Base-by-base conservation (phyloP, 192 early-diverging fungal genomes). In the Backusella psychrophila region DNA sequence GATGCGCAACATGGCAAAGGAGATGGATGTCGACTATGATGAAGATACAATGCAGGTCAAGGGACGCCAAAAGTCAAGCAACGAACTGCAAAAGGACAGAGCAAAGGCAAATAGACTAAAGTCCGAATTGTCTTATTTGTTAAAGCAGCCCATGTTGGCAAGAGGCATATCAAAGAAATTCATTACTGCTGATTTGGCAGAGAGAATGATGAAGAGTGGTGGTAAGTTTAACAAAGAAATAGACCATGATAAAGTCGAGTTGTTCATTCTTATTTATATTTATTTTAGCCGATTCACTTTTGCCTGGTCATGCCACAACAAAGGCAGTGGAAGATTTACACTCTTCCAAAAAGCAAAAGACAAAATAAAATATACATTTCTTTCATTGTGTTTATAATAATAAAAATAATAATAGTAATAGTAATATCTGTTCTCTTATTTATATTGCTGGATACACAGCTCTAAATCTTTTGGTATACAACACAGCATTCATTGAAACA, bases 1-100 rank as follows among this genome's bases (percentile, higher is more conserved):
- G 95, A 87, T 93, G 80, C 83, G 88, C 69, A 93, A 93, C 70
- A 89, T 90, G 36, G 96, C 96, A 0, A 84, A 90, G 68, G 94
- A 94, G 69, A 80, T 94, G 76, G 96, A 93, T 59, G 88, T 97
- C 41, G 90, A 92, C 42, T 81, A 95, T 17, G 93, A 94, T 80
- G 93, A 91, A 65, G 92, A 94, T 19, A 21, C 66, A 34, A 80
- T 83, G 59, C 81, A 81, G 53, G 80, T 79, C 17, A 85, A 81
- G 19, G 75, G 85, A 26, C 78, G 82, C 35, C 72, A 86, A 8
- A 78, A 82, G 49, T 77, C 74, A 75, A 71, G n/a, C 56, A 78
- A 71, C 12, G 65, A 71, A 33, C 80, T 84, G 74, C 72, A 84
- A 31, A 85, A 84, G 66, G 84, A 84, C 35, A 82, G 80, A 75